Conservation (phyloP, 345 rosid species). For the Ceriops zippeliana region DNA sequence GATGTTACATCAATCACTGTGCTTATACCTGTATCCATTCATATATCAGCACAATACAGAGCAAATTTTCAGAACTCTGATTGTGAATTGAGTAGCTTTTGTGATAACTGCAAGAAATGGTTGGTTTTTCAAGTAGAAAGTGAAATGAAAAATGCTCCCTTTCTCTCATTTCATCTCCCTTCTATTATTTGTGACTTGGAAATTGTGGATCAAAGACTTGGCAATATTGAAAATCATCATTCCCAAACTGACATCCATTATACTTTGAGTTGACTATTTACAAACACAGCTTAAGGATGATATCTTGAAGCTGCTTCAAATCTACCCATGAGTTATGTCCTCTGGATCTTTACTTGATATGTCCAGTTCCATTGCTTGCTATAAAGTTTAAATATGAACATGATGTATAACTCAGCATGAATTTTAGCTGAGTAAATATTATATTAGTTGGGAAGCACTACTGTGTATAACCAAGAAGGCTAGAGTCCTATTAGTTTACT, state of each 20-base stretch:
- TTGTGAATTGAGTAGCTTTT: neutral
- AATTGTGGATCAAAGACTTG: neutral
- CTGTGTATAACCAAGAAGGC: neutral
- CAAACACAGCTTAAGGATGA: too few species aligned
- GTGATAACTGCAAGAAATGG: neutral
- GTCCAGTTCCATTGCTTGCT: neutral
- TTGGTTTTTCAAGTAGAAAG: neutral
- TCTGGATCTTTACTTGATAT: neutral
- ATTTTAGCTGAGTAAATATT: too few species aligned
- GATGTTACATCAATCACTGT: too few species aligned
- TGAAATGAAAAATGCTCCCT: neutral
- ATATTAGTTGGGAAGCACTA: neutral
- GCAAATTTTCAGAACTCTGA: neutral
- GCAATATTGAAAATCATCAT: too few species aligned
- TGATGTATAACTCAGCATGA: neutral
- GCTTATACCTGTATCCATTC: neutral
- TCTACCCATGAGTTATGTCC: neutral
- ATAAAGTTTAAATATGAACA: neutral
- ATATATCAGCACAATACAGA: neutral
- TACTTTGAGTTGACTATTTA: too few species aligned
- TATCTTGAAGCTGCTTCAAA: neutral
- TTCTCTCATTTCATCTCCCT: neutral
- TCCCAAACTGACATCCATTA: too few species aligned
- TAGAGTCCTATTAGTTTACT: too few species aligned
- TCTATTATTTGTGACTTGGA: neutral